Base-by-base conservation (phyloP, 495 filamentous ascomycete genomes). In the Hypoxylon crocopeplum region DNA sequence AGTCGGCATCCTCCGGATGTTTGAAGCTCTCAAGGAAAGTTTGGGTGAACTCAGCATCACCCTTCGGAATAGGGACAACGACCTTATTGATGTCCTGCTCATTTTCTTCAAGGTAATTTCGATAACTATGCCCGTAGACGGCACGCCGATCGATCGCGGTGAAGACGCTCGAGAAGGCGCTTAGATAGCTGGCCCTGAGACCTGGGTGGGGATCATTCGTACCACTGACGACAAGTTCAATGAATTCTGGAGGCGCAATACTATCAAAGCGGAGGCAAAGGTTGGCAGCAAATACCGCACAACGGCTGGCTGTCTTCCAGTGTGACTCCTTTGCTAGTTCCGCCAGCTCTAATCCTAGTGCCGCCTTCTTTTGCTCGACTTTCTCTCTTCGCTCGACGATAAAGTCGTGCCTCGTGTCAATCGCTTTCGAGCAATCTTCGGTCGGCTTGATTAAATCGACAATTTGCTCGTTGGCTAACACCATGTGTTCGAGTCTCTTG, bases 241-340 rank as follows among this genome's bases (percentile, higher is more conserved):
- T 81, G 60, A 98, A 83, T 40, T 87, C 83, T 22, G 88, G 79
- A 37, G 88, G 88, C 8, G 90, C 90, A 52, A 99, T 85, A 15
- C 85, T 88, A 55, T 97, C 89, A 62, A 97, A 97, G 34, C 95
- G 86, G 36, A 97, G 81, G 45, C 90, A 92, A 60, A 96, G 82
- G 51, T 92, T 93, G 54, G 93, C 83, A 12, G 96, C 88, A 60
- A 98, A 93, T 17, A 92, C 88, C 11, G 88, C 90, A 34, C 91
- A 93, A 21, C 94, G 81, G 53, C 85, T 91, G 7, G 92, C 93
- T 58, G 96, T 90, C 80, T 96, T 98, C 94, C 94, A 99, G 68
- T 98, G 95, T 0, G 91, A 89, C 17, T 83, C 81, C 50, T 84
- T 84, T 0, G 90, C 88, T 47, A 91, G 71, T 32, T 90, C 84